A percentile compares a stretch with the other conserved stretches of the same genome.
These are phyloP conservation scores for Agrostemma githago DNA, from an alignment of 148 eudicot genomes.

Conservation along the genomic window DNA sequence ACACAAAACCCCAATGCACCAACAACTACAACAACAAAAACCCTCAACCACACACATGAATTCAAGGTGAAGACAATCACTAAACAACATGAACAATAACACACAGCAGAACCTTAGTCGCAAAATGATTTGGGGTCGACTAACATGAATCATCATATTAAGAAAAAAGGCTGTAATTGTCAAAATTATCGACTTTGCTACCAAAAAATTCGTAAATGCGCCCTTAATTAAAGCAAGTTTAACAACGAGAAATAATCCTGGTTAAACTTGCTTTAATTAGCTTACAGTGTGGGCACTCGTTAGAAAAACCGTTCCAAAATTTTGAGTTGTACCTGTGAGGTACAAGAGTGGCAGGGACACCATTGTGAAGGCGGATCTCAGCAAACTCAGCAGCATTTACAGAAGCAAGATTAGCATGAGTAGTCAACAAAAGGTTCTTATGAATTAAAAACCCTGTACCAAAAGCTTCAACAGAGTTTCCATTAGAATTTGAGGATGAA, in stretches of 20 bases:
- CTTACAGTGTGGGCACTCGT: too few relatives aligned
- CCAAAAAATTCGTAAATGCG: too few relatives aligned
- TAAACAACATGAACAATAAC: background rate
- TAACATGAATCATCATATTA: too few relatives aligned
- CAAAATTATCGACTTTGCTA: too few relatives aligned
- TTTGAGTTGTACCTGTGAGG: constrained; percentile 55
- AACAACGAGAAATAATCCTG: too few relatives aligned
- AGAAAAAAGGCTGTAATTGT: too few relatives aligned
- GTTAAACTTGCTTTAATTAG: too few relatives aligned
- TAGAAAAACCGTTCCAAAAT: too few relatives aligned
- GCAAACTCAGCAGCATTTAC: constrained; percentile 67
- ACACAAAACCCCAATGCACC: background rate
- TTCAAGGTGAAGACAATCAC: background rate
- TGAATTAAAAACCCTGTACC: constrained; percentile 81
- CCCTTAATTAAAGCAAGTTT: too few relatives aligned
- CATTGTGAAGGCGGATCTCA: constrained; percentile 75
- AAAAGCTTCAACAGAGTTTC: constrained; percentile 22
- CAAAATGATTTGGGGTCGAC: too few relatives aligned
- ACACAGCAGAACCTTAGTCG: background rate
- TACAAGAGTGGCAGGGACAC: constrained; percentile 60
- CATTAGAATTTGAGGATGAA: background rate
- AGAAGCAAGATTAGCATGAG: constrained; percentile 78
- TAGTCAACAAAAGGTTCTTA: constrained; percentile 66
- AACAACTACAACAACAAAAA: background rate
- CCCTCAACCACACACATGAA: background rate